phyloP scores from a whole-genome alignment of 1,139 yeast genomes.

The Taphrina populina region DNA sequence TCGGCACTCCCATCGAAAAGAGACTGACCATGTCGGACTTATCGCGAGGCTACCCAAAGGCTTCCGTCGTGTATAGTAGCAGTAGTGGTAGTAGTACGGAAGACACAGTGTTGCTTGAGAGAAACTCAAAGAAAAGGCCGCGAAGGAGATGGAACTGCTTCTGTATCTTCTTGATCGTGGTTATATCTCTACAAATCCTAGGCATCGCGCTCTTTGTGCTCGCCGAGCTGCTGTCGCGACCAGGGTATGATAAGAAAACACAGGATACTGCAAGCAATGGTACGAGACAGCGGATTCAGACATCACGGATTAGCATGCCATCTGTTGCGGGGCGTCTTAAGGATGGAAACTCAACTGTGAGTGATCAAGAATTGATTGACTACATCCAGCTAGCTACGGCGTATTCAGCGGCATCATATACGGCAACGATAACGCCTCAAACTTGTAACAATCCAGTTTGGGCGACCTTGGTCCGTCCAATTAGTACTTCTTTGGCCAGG shows the following conservation, averaged over 20 bases:
- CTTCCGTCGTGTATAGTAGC: not conserved
- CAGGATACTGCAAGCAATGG: constrained; percentile 15
- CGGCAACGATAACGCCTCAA: constrained; percentile 10
- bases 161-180: not conserved
- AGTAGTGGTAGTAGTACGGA: not conserved
- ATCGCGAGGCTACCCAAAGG: not conserved
- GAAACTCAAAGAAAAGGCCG: too few relatives aligned
- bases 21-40: not conserved
- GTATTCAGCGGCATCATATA: constrained; percentile 18
- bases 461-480: constrained; percentile 8
- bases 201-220: not conserved
- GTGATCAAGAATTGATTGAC: constrained; percentile 19
- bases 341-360: not conserved
- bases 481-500: not conserved
- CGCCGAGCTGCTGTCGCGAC: constrained; percentile 8
- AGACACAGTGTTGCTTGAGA: too few relatives aligned
- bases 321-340: not conserved
- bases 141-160: constrained; percentile 2
- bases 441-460: constrained; percentile 23
- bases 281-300: constrained; percentile 13
- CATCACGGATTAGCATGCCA: constrained; percentile 5
- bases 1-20: constrained; percentile 4
- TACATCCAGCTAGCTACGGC: constrained; percentile 19
- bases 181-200: not conserved
- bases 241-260: constrained; percentile 16